These are phyloP conservation scores for Suillus weaverae DNA, from an alignment of 768 basidiomycete species.

Conservation along the genomic window DNA sequence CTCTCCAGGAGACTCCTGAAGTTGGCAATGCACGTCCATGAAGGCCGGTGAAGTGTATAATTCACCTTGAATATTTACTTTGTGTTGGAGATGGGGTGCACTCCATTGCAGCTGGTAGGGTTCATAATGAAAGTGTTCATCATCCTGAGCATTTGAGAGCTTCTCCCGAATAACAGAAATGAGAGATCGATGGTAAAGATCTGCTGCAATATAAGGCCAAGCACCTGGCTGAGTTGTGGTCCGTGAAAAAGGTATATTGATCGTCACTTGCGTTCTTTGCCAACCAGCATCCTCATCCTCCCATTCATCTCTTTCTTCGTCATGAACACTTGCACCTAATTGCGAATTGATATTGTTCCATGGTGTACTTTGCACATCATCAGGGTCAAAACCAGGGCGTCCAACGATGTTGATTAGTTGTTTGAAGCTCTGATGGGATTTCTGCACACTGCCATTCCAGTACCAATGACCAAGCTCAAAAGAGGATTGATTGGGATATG, in stretches of 20 bases:
- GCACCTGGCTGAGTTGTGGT: not conserved
- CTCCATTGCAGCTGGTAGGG: not conserved
- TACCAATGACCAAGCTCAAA: not conserved
- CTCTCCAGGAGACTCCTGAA: conserved; percentile 20
- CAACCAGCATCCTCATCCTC: not conserved
- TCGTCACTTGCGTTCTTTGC: not conserved
- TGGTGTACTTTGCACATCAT: not conserved
- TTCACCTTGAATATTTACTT: not conserved
- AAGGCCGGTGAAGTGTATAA: not conserved
- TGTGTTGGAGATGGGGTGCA: not conserved
- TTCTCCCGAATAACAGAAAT: not conserved
- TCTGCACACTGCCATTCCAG: not conserved
- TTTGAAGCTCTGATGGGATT: not conserved
- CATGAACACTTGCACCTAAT: not conserved
- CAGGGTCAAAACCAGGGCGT: not conserved
- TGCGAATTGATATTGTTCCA: not conserved
- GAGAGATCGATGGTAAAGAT: not conserved
- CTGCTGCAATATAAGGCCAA: not conserved
- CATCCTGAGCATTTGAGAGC: not conserved
- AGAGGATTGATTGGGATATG: not conserved
- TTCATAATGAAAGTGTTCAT: not conserved
- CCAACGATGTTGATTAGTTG: not conserved
- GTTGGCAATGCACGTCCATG: conserved; percentile 11
- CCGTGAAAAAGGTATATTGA: not conserved
- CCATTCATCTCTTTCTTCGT: not conserved